Evolutionary conservation across 257 asterid species (phyloP).

Genomic region (Ballota nigra): DNA sequence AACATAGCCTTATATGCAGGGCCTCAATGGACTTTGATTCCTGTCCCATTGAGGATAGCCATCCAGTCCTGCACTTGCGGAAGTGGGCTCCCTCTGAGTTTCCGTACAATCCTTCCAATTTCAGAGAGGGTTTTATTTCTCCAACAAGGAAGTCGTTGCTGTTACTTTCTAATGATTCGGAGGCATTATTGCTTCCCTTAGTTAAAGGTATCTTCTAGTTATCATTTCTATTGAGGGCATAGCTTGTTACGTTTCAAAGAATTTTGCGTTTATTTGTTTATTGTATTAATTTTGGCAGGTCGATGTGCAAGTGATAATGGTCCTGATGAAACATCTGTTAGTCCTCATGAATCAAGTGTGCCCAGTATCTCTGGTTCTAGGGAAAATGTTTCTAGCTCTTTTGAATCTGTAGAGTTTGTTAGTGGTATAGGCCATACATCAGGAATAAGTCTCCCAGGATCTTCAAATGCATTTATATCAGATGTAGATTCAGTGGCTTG

Average conservation of each 20-base stretch:
- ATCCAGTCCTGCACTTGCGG: constrained; percentile 70
- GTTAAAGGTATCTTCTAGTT: constrained; percentile 51
- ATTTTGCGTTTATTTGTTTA: constrained; percentile 15
- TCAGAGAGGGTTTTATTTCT: constrained; percentile 82
- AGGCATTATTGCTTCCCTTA: constrained; percentile 74
- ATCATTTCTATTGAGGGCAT: constrained; percentile 14
- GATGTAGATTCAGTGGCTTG: constrained; percentile 84
- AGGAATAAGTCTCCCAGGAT: constrained; percentile 32
- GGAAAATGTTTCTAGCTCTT: constrained; percentile 39
- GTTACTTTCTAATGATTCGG: constrained; percentile 57
- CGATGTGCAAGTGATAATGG: constrained; percentile 37
- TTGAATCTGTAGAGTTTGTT: constrained; percentile 36
- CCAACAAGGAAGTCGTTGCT: constrained; percentile 69
- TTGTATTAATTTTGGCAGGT: constrained; percentile 30
- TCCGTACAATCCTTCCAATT: constrained; percentile 62
- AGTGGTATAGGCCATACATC: constrained; percentile 25
- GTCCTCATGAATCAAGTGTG: constrained; percentile 31
- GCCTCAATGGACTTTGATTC: constrained; percentile 40
- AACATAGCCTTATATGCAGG: constrained; percentile 26
- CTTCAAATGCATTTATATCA: constrained; percentile 48
- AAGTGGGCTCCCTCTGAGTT: constrained; percentile 75
- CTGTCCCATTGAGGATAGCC: constrained; percentile 45
- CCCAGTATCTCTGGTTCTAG: constrained; percentile 35
- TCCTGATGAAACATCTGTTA: constrained; percentile 28
- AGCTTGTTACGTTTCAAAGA: neutral